Percentiles rank a stretch among this genome's conserved stretches.
Evolutionary conservation across 2,329 filamentous ascomycete species (phyloP).

Genomic region (Beauveria asiatica): DNA sequence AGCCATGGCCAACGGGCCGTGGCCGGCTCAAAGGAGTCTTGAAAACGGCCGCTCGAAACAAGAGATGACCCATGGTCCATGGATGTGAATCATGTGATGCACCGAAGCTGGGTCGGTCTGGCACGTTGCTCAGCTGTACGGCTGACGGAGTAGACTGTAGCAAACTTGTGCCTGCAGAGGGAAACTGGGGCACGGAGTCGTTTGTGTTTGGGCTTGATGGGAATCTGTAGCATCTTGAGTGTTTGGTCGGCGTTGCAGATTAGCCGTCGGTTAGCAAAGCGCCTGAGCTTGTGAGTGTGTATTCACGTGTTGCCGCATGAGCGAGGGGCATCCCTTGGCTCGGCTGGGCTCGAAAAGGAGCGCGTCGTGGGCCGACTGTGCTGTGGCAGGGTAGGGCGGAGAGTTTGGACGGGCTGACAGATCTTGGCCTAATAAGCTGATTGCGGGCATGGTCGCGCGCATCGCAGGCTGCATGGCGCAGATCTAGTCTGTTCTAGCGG

Average conservation of each 20-base stretch:
- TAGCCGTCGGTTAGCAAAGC: background rate
- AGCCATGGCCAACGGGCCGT: background rate
- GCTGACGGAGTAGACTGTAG: too few species aligned
- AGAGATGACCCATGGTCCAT: background rate
- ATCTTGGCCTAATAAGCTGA: background rate
- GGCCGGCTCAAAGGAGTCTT: background rate
- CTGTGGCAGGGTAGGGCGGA: too few species aligned
- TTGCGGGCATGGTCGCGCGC: background rate
- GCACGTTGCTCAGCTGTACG: background rate
- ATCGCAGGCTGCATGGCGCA: background rate
- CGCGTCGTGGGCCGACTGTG: too few species aligned
- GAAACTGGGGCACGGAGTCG: background rate
- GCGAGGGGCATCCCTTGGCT: background rate
- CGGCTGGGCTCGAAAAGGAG: background rate
- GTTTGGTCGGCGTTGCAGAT: background rate
- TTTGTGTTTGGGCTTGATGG: background rate
- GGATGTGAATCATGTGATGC: too few species aligned
- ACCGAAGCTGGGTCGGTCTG: background rate
- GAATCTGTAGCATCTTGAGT: background rate
- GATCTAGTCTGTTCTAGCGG: constrained; percentile 1
- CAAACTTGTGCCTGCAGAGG: background rate
- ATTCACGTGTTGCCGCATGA: background rate
- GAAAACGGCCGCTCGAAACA: background rate
- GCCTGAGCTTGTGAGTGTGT: background rate
- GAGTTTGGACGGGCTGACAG: background rate